These are phyloP conservation scores for Carex myosuroides DNA, from an alignment of 176 grass and related monocot species.

Conservation along the genomic window DNA sequence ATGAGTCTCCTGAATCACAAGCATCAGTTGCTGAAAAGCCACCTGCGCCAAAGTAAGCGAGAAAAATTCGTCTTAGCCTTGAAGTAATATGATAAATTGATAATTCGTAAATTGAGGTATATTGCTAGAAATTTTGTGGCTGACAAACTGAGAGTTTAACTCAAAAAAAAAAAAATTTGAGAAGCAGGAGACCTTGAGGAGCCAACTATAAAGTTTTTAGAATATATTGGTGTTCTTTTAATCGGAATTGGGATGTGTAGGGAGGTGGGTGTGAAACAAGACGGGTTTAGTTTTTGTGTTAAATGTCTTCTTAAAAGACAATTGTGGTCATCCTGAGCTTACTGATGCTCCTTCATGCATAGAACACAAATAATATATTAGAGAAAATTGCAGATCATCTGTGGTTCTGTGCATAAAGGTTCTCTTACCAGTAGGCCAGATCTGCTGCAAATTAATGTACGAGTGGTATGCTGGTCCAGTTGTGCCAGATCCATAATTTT, in stretches of 20 bases:
- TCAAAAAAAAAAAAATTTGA: not conserved
- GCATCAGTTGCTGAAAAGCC: slow-evolving; percentile 20
- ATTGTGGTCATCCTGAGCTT: not conserved
- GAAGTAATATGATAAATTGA: not conserved
- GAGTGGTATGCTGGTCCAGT: not conserved
- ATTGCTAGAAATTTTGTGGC: not conserved
- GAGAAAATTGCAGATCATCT: not conserved
- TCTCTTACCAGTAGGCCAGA: not conserved
- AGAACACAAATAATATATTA: not conserved
- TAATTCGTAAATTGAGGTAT: not conserved
- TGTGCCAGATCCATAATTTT: not conserved
- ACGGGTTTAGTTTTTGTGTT: not conserved
- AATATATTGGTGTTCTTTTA: not conserved
- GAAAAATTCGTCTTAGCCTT: not conserved
- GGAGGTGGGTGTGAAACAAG: not conserved
- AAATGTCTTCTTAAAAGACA: not conserved
- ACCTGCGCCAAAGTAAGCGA: slow-evolving; percentile 5
- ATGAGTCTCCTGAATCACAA: slow-evolving; percentile 19
- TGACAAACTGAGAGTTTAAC: not conserved
- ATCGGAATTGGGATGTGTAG: not conserved
- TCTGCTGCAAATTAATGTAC: not conserved
- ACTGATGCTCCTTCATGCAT: not conserved
- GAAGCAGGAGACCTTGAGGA: not conserved
- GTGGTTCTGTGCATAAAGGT: not conserved
- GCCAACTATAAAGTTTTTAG: not conserved